These are phyloP conservation scores for Fraxinus ornus DNA, from an alignment of 305 asterid species.

Conservation along the genomic window DNA sequence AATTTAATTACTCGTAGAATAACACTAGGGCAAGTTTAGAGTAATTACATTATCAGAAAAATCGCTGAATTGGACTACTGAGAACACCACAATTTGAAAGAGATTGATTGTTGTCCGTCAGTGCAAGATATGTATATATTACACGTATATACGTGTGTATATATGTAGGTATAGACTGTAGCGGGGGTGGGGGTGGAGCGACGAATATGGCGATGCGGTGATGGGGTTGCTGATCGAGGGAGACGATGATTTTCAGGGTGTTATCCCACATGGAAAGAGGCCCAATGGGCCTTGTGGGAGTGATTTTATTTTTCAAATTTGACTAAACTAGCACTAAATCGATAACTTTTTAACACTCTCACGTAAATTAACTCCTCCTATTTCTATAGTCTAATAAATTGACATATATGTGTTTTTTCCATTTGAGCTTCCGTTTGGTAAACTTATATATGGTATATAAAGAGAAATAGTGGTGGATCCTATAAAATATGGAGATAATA, in stretches of 20 bases:
- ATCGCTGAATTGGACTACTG: neutral
- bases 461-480: too few relatives aligned
- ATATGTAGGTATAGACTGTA: neutral
- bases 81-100: neutral
- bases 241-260: neutral
- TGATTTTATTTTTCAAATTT: neutral
- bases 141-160: neutral
- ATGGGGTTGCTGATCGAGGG: neutral
- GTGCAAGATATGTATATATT: neutral
- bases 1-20: constrained; percentile 1
- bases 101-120: neutral
- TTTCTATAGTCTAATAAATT: neutral
- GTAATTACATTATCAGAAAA: neutral
- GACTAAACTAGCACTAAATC: neutral
- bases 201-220: neutral
- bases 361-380: neutral
- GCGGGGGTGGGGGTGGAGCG: neutral
- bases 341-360: neutral
- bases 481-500: neutral
- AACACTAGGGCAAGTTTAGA: neutral
- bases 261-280: neutral
- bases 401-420: neutral
- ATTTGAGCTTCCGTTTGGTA: too few relatives aligned
- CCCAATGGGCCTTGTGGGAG: neutral
- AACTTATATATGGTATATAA: neutral